Base-by-base conservation (phyloP, 805 yeast species). In the Schwanniomyces sp. region DNA sequence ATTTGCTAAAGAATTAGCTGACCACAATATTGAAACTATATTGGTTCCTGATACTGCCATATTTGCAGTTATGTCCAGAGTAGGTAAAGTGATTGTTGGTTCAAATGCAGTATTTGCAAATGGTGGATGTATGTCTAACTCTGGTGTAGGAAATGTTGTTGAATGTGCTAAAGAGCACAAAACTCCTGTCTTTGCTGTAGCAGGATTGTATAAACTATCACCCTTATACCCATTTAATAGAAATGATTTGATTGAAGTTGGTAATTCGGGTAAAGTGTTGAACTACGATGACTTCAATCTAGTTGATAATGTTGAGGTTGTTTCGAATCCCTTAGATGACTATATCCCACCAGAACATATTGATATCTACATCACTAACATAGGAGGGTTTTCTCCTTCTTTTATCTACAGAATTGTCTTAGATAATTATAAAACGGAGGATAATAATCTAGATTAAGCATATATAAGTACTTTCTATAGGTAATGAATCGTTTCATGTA, bases 341-440 rank as follows among this genome's bases (percentile, higher is more conserved):
- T 94, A 92, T 62, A 86, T 94, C 28, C 85, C 91, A 9, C 98
- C 99, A 0, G 98, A 92, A 59, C 84, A 88, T 60, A 88, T 94
- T 52, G 97, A 94, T 67, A 90, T 94, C 51, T 90, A 87, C 66
- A 88, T 94, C 58, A 92, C 99, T 9, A 92, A 94, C 64, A 81
- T 91, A 44, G 99, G 98, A 43, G 98, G 98, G 12, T 91, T 88
- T 64, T 88, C 98, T 24, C 98, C 99, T 41, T 89, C 92, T 58
- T 94, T 94, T 70, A 87, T 94, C 46, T 94, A 94, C 69, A 85
- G 99, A 69, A 87, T 94, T 46, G 96, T 94, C 17, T 81, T 91
- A 72, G 99, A 94, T 67, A 90, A 92, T 69, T 94, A 94, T 68
- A 86, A 87, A 66, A 81, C 85, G 45, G 91, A 86, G 58, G 98